Base-by-base conservation (phyloP, 805 yeast species). In the Ogataea haglerorum region DNA sequence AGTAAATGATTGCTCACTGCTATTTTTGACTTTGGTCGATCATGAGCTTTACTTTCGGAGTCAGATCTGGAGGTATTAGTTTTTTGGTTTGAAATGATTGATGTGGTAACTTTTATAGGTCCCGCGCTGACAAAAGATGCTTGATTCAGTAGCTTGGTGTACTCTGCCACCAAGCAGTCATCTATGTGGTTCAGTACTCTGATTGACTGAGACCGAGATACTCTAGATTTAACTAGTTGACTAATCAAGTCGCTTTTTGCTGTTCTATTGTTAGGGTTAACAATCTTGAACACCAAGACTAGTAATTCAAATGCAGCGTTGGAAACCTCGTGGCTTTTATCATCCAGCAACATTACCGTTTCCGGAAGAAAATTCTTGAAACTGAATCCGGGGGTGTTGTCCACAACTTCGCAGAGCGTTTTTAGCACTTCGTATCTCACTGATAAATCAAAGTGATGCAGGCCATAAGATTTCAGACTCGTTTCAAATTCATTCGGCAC, bases 401-500 rank as follows among this genome's bases (percentile, higher is more conserved):
- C 65, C 10, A 66, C 64, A 12, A 76, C 56, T 34, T 70, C 69
- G 34, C 64, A 57, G 3, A 79, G 51, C 67, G 78, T 68, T 8
- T 54, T 55, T 17, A 78, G 61, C 1, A 73, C 56, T 49, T 74
- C 79, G 4, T 64, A 56, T 27, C 72, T 65, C 5, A 76, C 57
- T 15, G 46, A 51, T 4, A 60, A 46, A 44, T 67, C 69, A 8
- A 64, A 48, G 50, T 67, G 69, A 12, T 59, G 59, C 25, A 78
- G 59, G 0, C 76, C 80, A 6, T 61, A 50, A 1, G 71, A 73
- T 17, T 60, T 60, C n/a, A 79, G 45, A 2, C 67, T 61, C 6
- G 51, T 52, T 45, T 77, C 80, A 21, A 76, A 79, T 13, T 67
- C 67, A 2, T 56, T 48, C 0, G 80, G 75, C 1, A 74, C 64